phyloP scores from a whole-genome alignment of 2,329 filamentous ascomycete genomes.

The Fusarium sp. region DNA sequence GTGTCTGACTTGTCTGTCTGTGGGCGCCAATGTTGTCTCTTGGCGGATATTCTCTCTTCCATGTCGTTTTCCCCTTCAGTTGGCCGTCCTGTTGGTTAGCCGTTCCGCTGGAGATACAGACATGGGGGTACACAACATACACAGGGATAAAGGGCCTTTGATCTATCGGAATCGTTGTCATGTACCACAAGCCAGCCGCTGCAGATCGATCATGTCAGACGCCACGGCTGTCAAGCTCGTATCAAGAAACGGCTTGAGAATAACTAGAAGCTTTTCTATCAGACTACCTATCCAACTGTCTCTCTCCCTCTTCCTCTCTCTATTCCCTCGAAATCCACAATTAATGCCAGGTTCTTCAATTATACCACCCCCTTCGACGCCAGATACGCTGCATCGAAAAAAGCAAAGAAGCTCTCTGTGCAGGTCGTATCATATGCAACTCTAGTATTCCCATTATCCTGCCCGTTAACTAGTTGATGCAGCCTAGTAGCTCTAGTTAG shows the following conservation, averaged over 20 bases:
- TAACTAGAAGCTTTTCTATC: not conserved
- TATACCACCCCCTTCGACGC: not conserved
- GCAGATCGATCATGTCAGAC: not conserved
- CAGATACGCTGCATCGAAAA: not conserved
- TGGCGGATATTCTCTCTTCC: not conserved
- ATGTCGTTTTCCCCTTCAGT: not conserved
- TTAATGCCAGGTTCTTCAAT: not conserved
- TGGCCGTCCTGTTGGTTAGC: not conserved
- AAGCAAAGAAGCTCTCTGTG: not conserved
- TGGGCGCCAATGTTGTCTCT: not conserved
- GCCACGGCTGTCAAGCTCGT: not conserved
- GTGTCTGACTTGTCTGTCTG: not conserved
- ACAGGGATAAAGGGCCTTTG: not conserved
- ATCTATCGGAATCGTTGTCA: slow-evolving; percentile 1
- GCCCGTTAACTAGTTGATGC: not conserved
- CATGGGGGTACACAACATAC: not conserved
- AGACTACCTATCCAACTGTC: not conserved
- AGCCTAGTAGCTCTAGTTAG: slow-evolving; percentile 7
- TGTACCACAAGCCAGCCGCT: not conserved
- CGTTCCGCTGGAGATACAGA: not conserved
- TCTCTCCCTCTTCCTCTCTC: not conserved
- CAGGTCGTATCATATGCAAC: not conserved
- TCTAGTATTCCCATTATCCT: not conserved
- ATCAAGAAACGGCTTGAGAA: not conserved
- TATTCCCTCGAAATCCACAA: not conserved